A percentile compares a stretch with the other conserved stretches of the same genome.
Conservation (phyloP, 257 asterid genomes). For the Leptodermis oblonga region DNA sequence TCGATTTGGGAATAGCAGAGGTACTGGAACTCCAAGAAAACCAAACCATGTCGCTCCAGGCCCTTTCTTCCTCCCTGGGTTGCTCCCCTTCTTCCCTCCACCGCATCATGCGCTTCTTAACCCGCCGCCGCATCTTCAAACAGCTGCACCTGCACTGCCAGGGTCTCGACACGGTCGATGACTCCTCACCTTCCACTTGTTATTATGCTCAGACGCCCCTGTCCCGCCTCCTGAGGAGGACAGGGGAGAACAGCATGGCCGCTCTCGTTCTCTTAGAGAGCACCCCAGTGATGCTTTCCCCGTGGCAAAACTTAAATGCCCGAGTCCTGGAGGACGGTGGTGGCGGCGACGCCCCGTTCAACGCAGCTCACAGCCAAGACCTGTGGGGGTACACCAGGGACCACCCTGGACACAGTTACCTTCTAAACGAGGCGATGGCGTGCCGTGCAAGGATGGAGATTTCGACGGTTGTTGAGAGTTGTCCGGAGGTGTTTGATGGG, state of each 20-base stretch:
- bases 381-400: conserved; percentile 33
- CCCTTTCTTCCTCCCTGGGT: conserved; percentile 40
- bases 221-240: conserved; percentile 31
- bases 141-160: too few species aligned
- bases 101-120: conserved; percentile 65
- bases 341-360: conserved; percentile 30
- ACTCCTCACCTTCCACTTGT: too few species aligned
- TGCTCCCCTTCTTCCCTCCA: conserved; percentile 46
- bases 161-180: too few species aligned
- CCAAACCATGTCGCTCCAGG: conserved; percentile 29
- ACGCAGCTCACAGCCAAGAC: conserved; percentile 38
- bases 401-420: conserved; percentile 32
- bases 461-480: conserved; percentile 25
- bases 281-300: conserved; percentile 52
- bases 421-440: conserved; percentile 51
- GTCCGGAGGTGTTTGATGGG: conserved; percentile 43
- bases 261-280: conserved; percentile 43
- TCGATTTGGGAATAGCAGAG: conserved; percentile 64
- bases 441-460: conserved; percentile 30
- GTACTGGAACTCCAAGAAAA: conserved; percentile 43
- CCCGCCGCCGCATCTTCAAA: conserved; percentile 41
- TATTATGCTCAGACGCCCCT: conserved; percentile 52
- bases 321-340: conserved; percentile 11
- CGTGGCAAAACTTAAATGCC: conserved; percentile 50
- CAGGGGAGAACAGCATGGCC: conserved; percentile 34